Evolutionary conservation across 768 basidiomycete genomes (phyloP).

Genomic region (Chlorophyllum brunneum): DNA sequence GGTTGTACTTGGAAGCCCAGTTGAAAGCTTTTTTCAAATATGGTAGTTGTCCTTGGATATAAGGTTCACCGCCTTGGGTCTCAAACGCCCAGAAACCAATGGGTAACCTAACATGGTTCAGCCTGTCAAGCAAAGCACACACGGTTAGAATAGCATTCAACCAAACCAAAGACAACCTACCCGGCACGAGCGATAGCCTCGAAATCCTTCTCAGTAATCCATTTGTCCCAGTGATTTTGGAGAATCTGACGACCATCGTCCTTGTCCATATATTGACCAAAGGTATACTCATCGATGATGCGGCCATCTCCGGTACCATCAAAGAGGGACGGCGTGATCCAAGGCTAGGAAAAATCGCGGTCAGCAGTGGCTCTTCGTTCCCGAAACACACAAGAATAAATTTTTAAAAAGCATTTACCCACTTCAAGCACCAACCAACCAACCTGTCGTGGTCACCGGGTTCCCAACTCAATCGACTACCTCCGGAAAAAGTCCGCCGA

Average conservation of each 20-base stretch:
- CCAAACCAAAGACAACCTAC: constrained; percentile 30
- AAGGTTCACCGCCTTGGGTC: constrained; percentile 70
- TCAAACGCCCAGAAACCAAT: constrained; percentile 91
- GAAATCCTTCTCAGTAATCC: constrained; percentile 82
- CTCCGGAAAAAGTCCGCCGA: too few species aligned
- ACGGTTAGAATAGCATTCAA: background rate
- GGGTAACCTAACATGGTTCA: constrained; percentile 79
- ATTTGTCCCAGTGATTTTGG: constrained; percentile 69
- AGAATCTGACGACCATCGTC: constrained; percentile 42
- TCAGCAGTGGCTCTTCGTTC: background rate
- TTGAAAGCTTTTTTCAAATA: constrained; percentile 60
- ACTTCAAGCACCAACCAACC: constrained; percentile 49
- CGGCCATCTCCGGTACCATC: constrained; percentile 52
- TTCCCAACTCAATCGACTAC: too few species aligned
- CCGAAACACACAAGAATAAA: background rate
- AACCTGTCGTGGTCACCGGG: too few species aligned
- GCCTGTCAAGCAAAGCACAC: constrained; percentile 29
- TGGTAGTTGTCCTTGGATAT: constrained; percentile 67
- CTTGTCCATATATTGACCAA: constrained; percentile 55
- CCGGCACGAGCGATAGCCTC: constrained; percentile 67
- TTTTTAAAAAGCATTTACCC: constrained; percentile 14
- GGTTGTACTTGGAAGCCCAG: constrained; percentile 63
- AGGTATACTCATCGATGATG: constrained; percentile 80
- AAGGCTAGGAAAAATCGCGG: constrained; percentile 46
- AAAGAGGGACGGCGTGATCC: constrained; percentile 75